Evolutionary conservation across 306 rosid genomes (phyloP).

Genomic region (Arachis hypogaea): DNA sequence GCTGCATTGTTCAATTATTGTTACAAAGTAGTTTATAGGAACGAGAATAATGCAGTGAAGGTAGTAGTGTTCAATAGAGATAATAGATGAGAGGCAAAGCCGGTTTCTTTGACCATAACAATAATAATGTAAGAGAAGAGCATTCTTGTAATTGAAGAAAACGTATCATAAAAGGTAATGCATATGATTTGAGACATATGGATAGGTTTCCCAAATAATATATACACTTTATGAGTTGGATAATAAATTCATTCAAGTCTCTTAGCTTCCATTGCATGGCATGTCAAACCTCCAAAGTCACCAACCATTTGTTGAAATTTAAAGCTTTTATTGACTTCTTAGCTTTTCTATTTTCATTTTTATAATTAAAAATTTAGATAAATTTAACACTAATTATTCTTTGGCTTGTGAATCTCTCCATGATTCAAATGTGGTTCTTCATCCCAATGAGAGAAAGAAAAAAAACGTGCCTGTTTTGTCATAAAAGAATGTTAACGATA

Average conservation of each 20-base stretch:
- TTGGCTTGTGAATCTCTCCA: too few species aligned
- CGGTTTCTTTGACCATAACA: constrained; percentile 27
- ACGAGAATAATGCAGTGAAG: too few species aligned
- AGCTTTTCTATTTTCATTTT: not conserved
- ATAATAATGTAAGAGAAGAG: not conserved
- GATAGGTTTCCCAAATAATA: constrained; percentile 36
- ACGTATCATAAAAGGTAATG: constrained; percentile 30
- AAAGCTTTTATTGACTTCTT: not conserved
- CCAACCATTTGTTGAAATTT: constrained; percentile 26
- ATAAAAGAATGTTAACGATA: not conserved
- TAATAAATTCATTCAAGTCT: not conserved
- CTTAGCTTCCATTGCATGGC: not conserved
- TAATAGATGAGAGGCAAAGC: not conserved
- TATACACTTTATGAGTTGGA: constrained; percentile 26
- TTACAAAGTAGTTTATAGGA: too few species aligned
- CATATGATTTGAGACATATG: constrained; percentile 24
- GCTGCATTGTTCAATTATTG: constrained; percentile 35
- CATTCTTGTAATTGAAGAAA: not conserved
- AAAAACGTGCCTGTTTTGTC: not conserved
- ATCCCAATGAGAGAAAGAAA: not conserved
- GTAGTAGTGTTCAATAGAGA: not conserved
- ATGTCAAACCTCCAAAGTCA: constrained; percentile 31
- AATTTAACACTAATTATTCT: too few species aligned
- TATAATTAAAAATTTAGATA: too few species aligned
- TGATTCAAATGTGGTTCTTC: not conserved